A percentile compares a stretch with the other conserved stretches of the same genome.
phyloP scores from a whole-genome alignment of 2,329 filamentous ascomycete species.

The Chaetomium olivaceum region DNA sequence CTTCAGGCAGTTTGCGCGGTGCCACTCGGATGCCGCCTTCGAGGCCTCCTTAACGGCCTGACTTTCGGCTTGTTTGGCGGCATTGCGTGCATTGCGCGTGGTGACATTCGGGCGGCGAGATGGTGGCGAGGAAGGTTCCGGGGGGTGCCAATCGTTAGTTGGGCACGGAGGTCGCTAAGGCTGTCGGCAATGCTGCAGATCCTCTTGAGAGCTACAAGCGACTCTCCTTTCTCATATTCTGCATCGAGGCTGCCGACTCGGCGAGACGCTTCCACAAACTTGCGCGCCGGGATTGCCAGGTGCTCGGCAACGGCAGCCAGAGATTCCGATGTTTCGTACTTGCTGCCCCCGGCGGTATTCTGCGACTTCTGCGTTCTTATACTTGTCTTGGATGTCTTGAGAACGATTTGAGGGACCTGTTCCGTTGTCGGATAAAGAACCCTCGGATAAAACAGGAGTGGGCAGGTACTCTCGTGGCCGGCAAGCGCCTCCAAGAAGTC shows the following conservation, averaged over 20 bases:
- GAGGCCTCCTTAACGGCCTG: conserved; percentile 26
- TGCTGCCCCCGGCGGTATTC: conserved; percentile 1
- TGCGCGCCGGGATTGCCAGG: conserved; percentile 37
- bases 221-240: conserved; percentile 31
- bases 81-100: neutral
- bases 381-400: neutral
- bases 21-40: conserved; percentile 23
- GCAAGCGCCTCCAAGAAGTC: conserved; percentile 43
- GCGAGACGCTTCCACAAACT: conserved; percentile 35
- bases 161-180: neutral
- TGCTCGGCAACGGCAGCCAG: conserved; percentile 34
- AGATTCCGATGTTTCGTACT: conserved; percentile 34
- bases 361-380: neutral
- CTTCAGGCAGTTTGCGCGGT: conserved; percentile 36
- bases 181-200: conserved; percentile 36
- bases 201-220: conserved; percentile 39
- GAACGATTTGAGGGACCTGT: conserved; percentile 42
- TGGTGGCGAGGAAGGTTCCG: neutral
- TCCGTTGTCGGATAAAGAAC: conserved; percentile 38
- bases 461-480: conserved; percentile 36
- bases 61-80: conserved; percentile 3
- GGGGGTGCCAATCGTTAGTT: neutral
- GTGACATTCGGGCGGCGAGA: neutral
- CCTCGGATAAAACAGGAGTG: conserved; percentile 40
- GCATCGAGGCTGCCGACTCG: conserved; percentile 31